phyloP scores from a whole-genome alignment of 192 early-diverging fungal genomes.

The Backusella sp. region DNA sequence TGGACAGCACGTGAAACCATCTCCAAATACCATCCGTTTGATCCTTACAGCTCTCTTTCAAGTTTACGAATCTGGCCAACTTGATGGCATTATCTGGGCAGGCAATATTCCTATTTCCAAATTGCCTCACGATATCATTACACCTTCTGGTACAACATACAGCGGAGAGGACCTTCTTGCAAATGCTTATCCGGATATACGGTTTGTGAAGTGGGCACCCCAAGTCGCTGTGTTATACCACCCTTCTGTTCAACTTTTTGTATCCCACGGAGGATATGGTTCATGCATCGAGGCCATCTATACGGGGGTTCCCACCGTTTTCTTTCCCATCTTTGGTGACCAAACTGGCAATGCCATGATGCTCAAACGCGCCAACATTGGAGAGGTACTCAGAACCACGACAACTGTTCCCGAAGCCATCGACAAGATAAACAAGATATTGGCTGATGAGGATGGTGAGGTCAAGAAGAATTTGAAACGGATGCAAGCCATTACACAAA shows the following conservation, averaged over 20 bases:
- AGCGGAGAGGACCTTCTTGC: background rate
- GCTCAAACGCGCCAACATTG: too few species aligned
- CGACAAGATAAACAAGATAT: too few species aligned
- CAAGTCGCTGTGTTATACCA: constrained; percentile 34
- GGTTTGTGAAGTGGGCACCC: constrained; percentile 21
- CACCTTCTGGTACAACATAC: background rate
- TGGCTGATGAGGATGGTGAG: too few species aligned
- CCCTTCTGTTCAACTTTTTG: constrained; percentile 17
- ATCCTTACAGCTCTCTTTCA: constrained; percentile 23
- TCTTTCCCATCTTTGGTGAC: constrained; percentile 27
- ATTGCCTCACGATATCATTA: background rate
- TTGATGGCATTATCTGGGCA: constrained; percentile 41
- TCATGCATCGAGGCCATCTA: constrained; percentile 34
- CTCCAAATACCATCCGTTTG: background rate
- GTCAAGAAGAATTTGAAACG: too few species aligned
- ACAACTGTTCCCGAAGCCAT: too few species aligned
- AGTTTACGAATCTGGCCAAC: constrained; percentile 5
- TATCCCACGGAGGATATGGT: constrained; percentile 25
- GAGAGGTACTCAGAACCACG: too few species aligned
- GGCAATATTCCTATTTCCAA: background rate
- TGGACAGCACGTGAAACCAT: constrained; percentile 18
- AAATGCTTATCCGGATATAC: background rate
- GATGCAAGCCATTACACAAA: constrained; percentile 1
- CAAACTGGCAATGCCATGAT: constrained; percentile 13
- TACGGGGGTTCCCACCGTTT: constrained; percentile 16